Base-by-base conservation (phyloP, 2,329 filamentous ascomycete species). In the Cladorrhinum sp. region DNA sequence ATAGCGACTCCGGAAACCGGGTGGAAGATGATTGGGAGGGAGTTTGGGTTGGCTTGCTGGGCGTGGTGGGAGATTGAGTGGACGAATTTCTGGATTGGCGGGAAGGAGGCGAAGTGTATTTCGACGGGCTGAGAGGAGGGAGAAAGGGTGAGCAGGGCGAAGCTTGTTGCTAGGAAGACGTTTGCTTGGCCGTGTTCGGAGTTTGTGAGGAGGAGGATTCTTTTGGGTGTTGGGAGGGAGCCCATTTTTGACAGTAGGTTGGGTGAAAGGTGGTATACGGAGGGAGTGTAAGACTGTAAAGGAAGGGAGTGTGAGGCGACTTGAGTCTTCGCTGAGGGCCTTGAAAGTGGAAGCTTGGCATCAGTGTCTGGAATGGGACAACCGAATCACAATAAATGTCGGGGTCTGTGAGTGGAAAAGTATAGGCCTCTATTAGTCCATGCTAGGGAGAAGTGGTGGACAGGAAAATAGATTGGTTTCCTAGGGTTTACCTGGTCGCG, bases 21-120 rank as follows among this genome's bases (percentile, higher is more conserved):
- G 57, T 73, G 70, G 58, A 71, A 72, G 21, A 65, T 55, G 50
- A 71, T 64, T 10, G 64, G 57, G 24, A 64, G 56, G 1, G 69
- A 63, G 12, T 46, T 46, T 8, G 66, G 64, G 12, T 62, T 66
- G 18, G 60, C 59, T n/a, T 46, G 53, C 20, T 62, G 58, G 9
- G 67, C 68, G 49, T 63, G 62, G 18, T 59, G 4, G 4, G 65
- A 63, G 8, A 64, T 68, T 21, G 61, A 21, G 20, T 42, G 10
- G 24, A 69, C 66, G 30, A 49, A 65, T 14, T 60, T 59, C 21
- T 66, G 39, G 55, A 69, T 66, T 30, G 60, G 57, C 1, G 63
- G 14, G 55, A 74, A 75, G 1, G 74, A 76, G 2, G 68, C 74
- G 56, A 73, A 72, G 56, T 77, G 74, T 0, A 76, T 61, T 2